Percentiles rank a stretch among this genome's conserved stretches.
These are phyloP conservation scores for Talaromyces sp. DNA, from an alignment of 2,329 filamentous ascomycete genomes.

Conservation along the genomic window DNA sequence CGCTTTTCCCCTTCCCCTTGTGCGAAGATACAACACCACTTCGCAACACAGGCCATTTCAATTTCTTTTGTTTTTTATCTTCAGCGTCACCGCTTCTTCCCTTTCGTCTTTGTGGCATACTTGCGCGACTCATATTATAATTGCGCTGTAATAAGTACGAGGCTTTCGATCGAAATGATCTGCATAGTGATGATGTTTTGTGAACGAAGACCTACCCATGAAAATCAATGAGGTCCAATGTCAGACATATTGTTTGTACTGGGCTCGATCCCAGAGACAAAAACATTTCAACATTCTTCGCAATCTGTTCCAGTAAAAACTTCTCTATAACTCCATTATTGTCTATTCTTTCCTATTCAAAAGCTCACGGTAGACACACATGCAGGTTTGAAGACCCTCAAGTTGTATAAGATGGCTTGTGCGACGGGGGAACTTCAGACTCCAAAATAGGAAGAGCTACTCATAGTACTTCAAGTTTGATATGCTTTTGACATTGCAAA, in stretches of 20 bases:
- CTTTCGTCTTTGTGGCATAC: conserved; percentile 25
- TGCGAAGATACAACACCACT: conserved; percentile 7
- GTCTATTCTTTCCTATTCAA: no score
- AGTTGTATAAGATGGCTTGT: no score
- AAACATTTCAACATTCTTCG: background rate
- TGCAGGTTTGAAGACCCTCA: no score
- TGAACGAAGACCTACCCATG: conserved; percentile 22
- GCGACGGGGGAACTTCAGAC: no score
- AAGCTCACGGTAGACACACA: no score
- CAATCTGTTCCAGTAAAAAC: background rate
- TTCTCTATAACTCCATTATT: no score
- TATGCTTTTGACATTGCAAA: no score
- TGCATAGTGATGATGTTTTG: conserved; percentile 21
- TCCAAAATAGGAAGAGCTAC: no score
- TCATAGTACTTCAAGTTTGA: no score
- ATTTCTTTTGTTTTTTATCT: conserved; percentile 11
- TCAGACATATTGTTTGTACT: conserved; percentile 31
- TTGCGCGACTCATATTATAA: conserved; percentile 28
- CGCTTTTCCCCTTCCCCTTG: conserved; percentile 11
- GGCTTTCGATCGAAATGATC: conserved; percentile 11
- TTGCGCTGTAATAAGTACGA: conserved; percentile 25
- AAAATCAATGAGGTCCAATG: conserved; percentile 37
- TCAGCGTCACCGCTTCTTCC: conserved; percentile 11
- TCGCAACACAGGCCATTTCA: conserved; percentile 11
- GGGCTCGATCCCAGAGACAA: background rate